Conservation (phyloP, 2,329 filamentous ascomycete species). For the Colletotrichum theobromicola region DNA sequence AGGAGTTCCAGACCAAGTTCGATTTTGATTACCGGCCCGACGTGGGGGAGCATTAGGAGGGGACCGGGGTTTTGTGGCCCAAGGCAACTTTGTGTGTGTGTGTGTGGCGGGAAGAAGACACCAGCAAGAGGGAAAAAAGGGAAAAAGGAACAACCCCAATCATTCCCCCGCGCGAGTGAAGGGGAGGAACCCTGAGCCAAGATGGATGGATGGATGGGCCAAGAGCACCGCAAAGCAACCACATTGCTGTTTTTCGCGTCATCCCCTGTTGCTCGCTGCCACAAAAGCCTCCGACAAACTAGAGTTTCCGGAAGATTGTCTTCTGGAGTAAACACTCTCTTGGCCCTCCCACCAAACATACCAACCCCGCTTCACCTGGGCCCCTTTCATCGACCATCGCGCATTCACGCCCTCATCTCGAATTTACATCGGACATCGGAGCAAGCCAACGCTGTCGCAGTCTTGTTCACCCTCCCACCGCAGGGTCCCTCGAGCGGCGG, state of each 20-base stretch:
- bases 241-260: neutral
- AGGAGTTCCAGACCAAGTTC: constrained; percentile 15
- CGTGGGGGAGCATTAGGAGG: constrained; percentile 4
- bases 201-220: neutral
- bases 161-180: neutral
- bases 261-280: neutral
- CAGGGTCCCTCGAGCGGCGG: neutral
- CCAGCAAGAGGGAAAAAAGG: neutral
- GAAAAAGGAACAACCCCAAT: neutral
- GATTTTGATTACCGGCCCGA: constrained; percentile 14
- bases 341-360: neutral
- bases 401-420: neutral
- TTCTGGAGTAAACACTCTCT: neutral
- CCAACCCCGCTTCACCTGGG: neutral
- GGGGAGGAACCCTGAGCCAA: neutral
- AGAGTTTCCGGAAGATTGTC: neutral
- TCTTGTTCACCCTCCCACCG: neutral
- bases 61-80: neutral
- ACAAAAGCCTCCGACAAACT: neutral
- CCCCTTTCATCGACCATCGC: neutral
- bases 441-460: neutral
- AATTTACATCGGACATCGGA: neutral
- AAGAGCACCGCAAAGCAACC: neutral
- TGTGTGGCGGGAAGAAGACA: neutral
- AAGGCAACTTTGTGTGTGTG: neutral